Evolutionary conservation across 768 basidiomycete genomes (phyloP).

Genomic region (Tulasnella calospora): DNA sequence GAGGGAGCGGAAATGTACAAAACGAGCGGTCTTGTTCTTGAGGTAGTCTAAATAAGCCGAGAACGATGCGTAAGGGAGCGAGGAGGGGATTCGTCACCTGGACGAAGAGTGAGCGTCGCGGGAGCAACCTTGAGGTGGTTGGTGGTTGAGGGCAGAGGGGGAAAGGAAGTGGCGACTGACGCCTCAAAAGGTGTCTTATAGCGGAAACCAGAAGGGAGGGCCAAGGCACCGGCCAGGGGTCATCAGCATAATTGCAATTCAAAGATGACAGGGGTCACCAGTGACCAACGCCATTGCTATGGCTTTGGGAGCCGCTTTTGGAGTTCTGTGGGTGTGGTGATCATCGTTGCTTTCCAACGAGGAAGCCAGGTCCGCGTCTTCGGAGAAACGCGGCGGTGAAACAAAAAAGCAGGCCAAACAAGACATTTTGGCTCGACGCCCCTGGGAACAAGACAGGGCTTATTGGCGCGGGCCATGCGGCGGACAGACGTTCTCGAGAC

Average conservation of each 20-base stretch:
- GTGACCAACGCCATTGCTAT: neutral
- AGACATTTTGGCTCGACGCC: neutral
- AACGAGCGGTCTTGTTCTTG: neutral
- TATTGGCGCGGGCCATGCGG: neutral
- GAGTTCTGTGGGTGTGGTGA: neutral
- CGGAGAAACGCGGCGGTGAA: slow-evolving; percentile 9
- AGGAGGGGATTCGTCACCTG: neutral
- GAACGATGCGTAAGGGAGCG: neutral
- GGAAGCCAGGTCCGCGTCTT: neutral
- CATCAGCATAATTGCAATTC: slow-evolving; percentile 4
- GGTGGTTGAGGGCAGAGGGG: neutral
- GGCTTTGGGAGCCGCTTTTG: neutral
- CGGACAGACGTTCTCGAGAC: neutral
- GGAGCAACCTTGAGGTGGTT: neutral
- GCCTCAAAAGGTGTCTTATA: neutral
- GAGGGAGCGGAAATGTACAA: slow-evolving; percentile 1
- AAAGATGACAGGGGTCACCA: slow-evolving; percentile 6
- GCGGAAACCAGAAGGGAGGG: neutral
- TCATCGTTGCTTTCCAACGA: neutral
- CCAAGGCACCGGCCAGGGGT: neutral
- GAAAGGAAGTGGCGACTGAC: slow-evolving; percentile 2
- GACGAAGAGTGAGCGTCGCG: neutral
- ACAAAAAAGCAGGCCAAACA: neutral
- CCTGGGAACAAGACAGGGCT: neutral
- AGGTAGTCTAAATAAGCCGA: neutral